Conservation (phyloP, 73 alveolate species). For the Loxodes magnus region DNA sequence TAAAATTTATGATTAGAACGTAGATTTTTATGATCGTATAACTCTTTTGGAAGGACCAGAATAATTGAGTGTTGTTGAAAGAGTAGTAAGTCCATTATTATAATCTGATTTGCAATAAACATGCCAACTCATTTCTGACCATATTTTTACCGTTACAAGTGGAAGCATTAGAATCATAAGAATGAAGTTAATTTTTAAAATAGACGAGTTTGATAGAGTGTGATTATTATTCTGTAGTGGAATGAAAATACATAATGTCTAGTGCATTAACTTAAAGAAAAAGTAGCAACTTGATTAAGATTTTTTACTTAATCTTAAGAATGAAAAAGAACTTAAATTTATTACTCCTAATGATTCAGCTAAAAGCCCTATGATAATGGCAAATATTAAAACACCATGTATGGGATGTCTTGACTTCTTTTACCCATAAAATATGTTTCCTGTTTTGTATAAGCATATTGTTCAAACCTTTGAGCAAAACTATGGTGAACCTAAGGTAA, state of each 20-base stretch:
- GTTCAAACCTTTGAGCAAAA: too few species aligned
- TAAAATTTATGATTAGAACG: conserved; percentile 41
- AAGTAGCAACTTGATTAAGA: too few species aligned
- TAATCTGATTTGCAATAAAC: conserved; percentile 59
- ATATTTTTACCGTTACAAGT: conserved; percentile 56
- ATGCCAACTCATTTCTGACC: conserved; percentile 59
- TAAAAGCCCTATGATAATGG: too few species aligned
- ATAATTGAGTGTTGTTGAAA: conserved; percentile 46
- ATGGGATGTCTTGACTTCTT: too few species aligned
- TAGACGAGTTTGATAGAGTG: conserved; percentile 57
- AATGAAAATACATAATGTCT: conserved; percentile 36
- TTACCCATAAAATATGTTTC: too few species aligned
- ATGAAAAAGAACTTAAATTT: too few species aligned
- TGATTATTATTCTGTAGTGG: conserved; percentile 65
- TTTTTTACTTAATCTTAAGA: too few species aligned
- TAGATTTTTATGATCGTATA: conserved; percentile 48
- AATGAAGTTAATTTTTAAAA: conserved; percentile 66
- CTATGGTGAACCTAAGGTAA: too few species aligned
- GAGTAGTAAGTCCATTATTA: conserved; percentile 61
- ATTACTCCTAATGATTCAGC: too few species aligned
- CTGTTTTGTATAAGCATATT: too few species aligned
- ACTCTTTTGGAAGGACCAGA: conserved; percentile 74
- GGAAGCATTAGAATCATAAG: conserved; percentile 58
- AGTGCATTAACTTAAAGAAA: too few species aligned
- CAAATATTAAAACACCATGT: too few species aligned